Base-by-base conservation (phyloP, 2,329 filamentous ascomycete species). In the Penicillium expansum region DNA sequence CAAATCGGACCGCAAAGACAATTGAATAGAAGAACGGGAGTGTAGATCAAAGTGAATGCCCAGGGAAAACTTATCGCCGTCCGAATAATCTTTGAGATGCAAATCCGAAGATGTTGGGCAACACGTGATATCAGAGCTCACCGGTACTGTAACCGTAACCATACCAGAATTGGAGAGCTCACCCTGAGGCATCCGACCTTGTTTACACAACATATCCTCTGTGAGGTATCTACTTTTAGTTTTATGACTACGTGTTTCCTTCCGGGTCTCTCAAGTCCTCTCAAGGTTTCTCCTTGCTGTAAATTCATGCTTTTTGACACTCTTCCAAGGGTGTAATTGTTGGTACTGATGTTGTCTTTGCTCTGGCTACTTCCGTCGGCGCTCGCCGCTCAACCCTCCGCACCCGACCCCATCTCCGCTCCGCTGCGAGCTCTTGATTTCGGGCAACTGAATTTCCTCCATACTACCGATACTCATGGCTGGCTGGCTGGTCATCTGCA, bases 361-460 rank as follows among this genome's bases (percentile, higher is more conserved):
- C 61, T 59, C 61, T 69, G 42, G 59, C 58, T 41, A 53, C 58
- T 59, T 55, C 67, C 62, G 65, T 72, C 38, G 64, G 64, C 53
- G 48, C 65, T 74, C 58, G 83, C 82, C 59, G 82, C 86, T 57
- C 94, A 99, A 74, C 93, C 93, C 10, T 86, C 85, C 55, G 91
- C 93, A 52, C 87, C 87, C n/a, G 76, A 83, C 39, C 91, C 94
- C 8, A 82, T 93, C 58, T 82, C 86, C 56, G 91, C 89, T 54
- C 92, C 92, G 44, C 84, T 97, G 76, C 87, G 93, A 68, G 83
- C 91, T 64, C 81, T 99, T 52, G 83, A 86, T 67, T 97, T 92
- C 91, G 92, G 90, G n/a, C 88, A 96, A 72, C 82, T 97, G 69
- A 97, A 97, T 80, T 95, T 96, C 74, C 77, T 99, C n/a, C 92